Evolutionary conservation across 2,329 filamentous ascomycete genomes (phyloP).

Genomic region (Botrytis pseudocinerea): DNA sequence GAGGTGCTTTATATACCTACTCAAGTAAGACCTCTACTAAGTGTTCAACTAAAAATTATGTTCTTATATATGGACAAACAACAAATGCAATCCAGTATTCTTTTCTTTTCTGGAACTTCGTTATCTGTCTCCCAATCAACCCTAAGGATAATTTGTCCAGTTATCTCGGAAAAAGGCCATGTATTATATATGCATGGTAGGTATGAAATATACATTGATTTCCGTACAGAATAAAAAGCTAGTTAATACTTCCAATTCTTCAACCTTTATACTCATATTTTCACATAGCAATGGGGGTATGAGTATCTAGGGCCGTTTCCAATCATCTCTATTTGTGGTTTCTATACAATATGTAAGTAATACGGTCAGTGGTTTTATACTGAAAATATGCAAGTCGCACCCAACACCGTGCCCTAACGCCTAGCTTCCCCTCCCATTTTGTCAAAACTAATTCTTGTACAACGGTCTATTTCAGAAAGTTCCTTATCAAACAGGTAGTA

Average conservation of each 20-base stretch:
- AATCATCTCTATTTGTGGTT: neutral
- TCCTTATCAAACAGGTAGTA: slow-evolving; percentile 3
- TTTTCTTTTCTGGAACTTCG: neutral
- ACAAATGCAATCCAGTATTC: neutral
- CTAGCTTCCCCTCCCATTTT: slow-evolving; percentile 1
- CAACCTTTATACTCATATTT: neutral
- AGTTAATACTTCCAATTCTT: neutral
- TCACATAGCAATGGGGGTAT: no score
- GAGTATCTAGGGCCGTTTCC: neutral
- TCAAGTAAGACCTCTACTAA: neutral
- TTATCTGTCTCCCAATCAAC: neutral
- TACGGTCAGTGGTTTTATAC: neutral
- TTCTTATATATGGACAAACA: neutral
- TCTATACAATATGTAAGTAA: slow-evolving; percentile 16
- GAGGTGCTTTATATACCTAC: neutral
- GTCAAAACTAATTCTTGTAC: neutral
- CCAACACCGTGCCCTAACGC: neutral
- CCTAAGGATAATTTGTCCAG: neutral
- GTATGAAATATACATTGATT: neutral
- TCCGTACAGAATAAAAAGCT: neutral
- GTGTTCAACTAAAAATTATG: neutral
- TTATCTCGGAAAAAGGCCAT: neutral
- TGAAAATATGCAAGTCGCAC: neutral
- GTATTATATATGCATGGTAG: neutral
- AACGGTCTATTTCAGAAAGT: neutral